Evolutionary conservation across 768 basidiomycete species (phyloP).

Genomic region (Phlebiopsis flavidoalba): DNA sequence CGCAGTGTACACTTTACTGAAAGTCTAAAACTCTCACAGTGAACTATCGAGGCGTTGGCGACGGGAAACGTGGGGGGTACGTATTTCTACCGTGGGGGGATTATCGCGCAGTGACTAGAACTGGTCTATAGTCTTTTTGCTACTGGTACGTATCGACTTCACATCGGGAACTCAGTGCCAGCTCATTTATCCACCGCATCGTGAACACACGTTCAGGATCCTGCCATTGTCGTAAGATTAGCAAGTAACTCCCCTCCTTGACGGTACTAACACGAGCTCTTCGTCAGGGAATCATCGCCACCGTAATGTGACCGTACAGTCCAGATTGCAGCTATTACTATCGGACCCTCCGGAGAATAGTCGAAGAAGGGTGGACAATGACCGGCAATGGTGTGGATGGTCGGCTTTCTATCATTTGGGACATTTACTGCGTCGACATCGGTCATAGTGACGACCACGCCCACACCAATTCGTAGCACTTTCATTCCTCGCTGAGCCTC

Average conservation of each 20-base stretch:
- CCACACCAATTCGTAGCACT: background rate
- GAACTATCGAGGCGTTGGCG: background rate
- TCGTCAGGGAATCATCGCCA: slow-evolving; percentile 13
- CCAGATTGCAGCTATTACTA: no score
- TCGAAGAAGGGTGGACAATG: slow-evolving; percentile 10
- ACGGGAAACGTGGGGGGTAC: slow-evolving; percentile 13
- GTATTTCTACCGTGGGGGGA: background rate
- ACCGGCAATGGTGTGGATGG: slow-evolving; percentile 11
- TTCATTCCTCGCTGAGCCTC: background rate
- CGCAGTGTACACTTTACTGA: background rate
- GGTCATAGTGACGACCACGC: slow-evolving; percentile 8
- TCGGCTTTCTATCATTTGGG: slow-evolving; percentile 6
- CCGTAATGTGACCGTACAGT: slow-evolving; percentile 8
- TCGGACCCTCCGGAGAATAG: slow-evolving; percentile 18
- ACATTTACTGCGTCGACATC: slow-evolving; percentile 6
- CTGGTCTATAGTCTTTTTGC: slow-evolving; percentile 8
- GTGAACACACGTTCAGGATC: no score
- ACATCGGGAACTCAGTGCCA: background rate
- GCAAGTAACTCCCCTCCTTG: no score
- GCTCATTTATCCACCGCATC: background rate
- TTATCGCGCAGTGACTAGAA: background rate
- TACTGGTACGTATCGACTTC: slow-evolving; percentile 1
- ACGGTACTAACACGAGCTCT: no score
- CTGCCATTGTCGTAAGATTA: slow-evolving; percentile 7
- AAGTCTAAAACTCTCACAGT: background rate